phyloP scores from a whole-genome alignment of 768 basidiomycete species.

The Phanerochaete sordida region DNA sequence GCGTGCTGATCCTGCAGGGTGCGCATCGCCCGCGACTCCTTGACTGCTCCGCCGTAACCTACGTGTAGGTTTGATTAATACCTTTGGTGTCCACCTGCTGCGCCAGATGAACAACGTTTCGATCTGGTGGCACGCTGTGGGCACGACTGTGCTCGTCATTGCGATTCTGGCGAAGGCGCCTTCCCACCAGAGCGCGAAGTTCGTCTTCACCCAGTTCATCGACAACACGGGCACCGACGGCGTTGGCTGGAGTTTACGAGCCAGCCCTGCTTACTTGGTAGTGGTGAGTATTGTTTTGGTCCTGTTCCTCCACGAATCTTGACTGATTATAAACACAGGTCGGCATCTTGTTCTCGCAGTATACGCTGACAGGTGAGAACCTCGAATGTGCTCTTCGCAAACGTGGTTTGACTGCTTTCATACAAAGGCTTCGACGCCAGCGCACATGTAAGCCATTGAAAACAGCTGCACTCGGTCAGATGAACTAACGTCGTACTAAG shows the following conservation, averaged over 20 bases:
- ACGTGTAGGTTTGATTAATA: constrained; percentile 58
- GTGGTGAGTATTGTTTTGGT: constrained; percentile 22
- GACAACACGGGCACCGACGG: constrained; percentile 58
- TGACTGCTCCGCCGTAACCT: not conserved
- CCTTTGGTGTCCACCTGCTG: constrained; percentile 65
- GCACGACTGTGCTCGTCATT: constrained; percentile 63
- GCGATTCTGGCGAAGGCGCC: constrained; percentile 72
- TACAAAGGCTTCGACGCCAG: constrained; percentile 66
- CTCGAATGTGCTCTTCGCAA: not conserved
- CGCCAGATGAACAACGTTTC: constrained; percentile 70
- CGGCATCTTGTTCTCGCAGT: constrained; percentile 75
- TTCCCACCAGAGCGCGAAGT: constrained; percentile 59
- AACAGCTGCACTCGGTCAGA: not conserved
- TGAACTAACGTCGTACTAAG: constrained; percentile 27
- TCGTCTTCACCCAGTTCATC: constrained; percentile 69
- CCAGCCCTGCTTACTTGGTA: constrained; percentile 66
- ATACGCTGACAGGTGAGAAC: constrained; percentile 63
- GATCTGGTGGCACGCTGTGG: constrained; percentile 71
- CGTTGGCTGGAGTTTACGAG: constrained; percentile 62
- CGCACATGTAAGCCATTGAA: constrained; percentile 50
- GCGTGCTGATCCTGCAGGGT: constrained; percentile 63
- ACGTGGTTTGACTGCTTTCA: constrained; percentile 1
- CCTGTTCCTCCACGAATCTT: not conserved
- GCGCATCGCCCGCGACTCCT: not conserved
- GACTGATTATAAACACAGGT: constrained; percentile 26